Percentiles rank a stretch among this genome's conserved stretches.
phyloP scores from a whole-genome alignment of 768 basidiomycete species.

The Lepiota brunneoincarnata region DNA sequence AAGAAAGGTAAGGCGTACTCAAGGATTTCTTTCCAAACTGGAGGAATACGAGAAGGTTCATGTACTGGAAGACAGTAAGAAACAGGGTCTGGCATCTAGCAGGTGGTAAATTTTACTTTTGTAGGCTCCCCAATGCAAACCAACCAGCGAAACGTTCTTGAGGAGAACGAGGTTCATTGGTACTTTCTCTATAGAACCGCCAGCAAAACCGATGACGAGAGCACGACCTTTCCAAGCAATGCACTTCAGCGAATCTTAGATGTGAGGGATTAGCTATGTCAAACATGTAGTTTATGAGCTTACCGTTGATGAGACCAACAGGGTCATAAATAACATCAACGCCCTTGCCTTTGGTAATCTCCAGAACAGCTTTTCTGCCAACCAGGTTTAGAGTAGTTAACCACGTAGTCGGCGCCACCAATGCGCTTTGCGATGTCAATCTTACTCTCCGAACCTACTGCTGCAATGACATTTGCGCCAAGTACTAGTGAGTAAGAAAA shows the following conservation, averaged over 20 bases:
- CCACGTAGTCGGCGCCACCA: slow-evolving; percentile 79
- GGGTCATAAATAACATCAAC: slow-evolving; percentile 89
- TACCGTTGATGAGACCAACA: slow-evolving; percentile 74
- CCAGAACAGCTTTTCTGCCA: slow-evolving; percentile 93
- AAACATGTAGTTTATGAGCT: slow-evolving; percentile 10
- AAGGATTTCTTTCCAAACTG: slow-evolving; percentile 73
- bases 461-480: slow-evolving; percentile 94
- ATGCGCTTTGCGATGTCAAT: slow-evolving; percentile 70
- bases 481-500: slow-evolving; percentile 47
- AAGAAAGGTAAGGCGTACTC: slow-evolving; percentile 35
- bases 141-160: slow-evolving; percentile 83
- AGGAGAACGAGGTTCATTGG: slow-evolving; percentile 81
- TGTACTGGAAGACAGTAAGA: slow-evolving; percentile 39
- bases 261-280: background rate
- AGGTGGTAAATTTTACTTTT: slow-evolving; percentile 35
- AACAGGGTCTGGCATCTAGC: background rate
- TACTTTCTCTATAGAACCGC: slow-evolving; percentile 81
- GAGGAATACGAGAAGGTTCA: slow-evolving; percentile 60
- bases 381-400: slow-evolving; percentile 73
- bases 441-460: slow-evolving; percentile 78
- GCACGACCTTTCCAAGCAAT: slow-evolving; percentile 93
- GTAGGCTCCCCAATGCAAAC: slow-evolving; percentile 88
- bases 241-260: slow-evolving; percentile 80
- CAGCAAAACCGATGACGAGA: slow-evolving; percentile 92
- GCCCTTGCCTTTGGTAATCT: slow-evolving; percentile 80